phyloP scores from a whole-genome alignment of 495 filamentous ascomycete species.

The Talaromyces thailandensis region DNA sequence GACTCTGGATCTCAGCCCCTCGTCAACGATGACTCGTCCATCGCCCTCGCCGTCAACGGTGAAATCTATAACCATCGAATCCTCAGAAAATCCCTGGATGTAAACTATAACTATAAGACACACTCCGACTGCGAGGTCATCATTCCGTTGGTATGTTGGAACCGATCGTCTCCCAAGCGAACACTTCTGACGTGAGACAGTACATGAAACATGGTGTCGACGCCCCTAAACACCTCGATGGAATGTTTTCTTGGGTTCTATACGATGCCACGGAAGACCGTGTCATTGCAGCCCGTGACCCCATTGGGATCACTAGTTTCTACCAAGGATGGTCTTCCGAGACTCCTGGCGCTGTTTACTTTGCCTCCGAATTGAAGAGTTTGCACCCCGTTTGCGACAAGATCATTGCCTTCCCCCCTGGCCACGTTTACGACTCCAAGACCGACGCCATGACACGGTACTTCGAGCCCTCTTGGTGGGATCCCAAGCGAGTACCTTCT shows the following conservation, averaged over 20 bases:
- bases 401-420: conserved; percentile 88
- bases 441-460: conserved; percentile 75
- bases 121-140: conserved; percentile 98
- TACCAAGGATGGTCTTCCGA: conserved; percentile 84
- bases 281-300: conserved; percentile 87
- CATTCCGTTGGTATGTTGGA: conserved; percentile 73
- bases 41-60: conserved; percentile 94
- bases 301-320: conserved; percentile 94
- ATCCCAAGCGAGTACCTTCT: conserved; percentile 65
- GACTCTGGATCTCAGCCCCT: conserved; percentile 93
- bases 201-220: conserved; percentile 89
- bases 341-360: conserved; percentile 81
- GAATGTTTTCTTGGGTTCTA: conserved; percentile 98
- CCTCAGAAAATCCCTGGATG: conserved; percentile 73
- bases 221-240: conserved; percentile 89
- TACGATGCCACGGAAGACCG: conserved; percentile 91
- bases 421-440: conserved; percentile 89
- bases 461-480: conserved; percentile 90
- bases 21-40: conserved; percentile 77
- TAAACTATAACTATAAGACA: conserved; percentile 88
- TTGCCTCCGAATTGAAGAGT: conserved; percentile 94
- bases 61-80: conserved; percentile 99
- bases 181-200: conserved; percentile 31
- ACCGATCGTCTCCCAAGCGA: neutral
- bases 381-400: conserved; percentile 90